Base-by-base conservation (phyloP, 106 monocot species). In the Hemerocallis citrina region DNA sequence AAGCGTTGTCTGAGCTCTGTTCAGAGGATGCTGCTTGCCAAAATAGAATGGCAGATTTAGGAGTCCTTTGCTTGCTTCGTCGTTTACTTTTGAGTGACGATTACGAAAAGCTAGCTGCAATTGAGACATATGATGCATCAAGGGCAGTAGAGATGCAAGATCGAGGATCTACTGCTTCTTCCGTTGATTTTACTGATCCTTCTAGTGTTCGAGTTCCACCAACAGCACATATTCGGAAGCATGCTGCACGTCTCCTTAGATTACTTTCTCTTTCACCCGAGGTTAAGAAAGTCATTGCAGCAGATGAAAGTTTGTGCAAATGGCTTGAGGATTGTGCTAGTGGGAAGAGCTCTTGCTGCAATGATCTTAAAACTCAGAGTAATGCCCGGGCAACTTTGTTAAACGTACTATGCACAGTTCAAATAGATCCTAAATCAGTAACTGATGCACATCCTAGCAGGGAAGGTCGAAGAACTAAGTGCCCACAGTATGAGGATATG, bases 261-360 rank as follows among this genome's bases (percentile, higher is more conserved):
- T 76, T 82, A 70, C 78, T 98, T 23, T 98, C 98, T 51, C 55
- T 77, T 76, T 69, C 80, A 28, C 88, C 92, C 32, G 66, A 77
- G 49, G 72, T 82, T 51, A 85, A 77, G 41, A 68, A 76, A 62
- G 63, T 34, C 3, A 82, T 98, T 74, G 23, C 38, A 59, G 41
- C 55, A 67, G 98, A 98, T 69, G 50, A 81, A 58, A 58, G 41
- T 27, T 76, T 73, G 65, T 92, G 87, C 72, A 77, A 80, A 68
- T 98, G 98, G 98, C 84, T 98, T 71, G 81, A 98, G 23, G 68
- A 92, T 57, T 92, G 92, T 77, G 88, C 98, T 34, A 68, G 41
- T 78, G 81, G 84, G 39, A 79, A 39, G 45, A 63, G 67, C 44
- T 52, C 80, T 52, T 78, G 91, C 66, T 91, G 84, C 62, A 75